Evolutionary conservation across 78 protist species (phyloP).

Genomic region (Dictyostelium purpureum): DNA sequence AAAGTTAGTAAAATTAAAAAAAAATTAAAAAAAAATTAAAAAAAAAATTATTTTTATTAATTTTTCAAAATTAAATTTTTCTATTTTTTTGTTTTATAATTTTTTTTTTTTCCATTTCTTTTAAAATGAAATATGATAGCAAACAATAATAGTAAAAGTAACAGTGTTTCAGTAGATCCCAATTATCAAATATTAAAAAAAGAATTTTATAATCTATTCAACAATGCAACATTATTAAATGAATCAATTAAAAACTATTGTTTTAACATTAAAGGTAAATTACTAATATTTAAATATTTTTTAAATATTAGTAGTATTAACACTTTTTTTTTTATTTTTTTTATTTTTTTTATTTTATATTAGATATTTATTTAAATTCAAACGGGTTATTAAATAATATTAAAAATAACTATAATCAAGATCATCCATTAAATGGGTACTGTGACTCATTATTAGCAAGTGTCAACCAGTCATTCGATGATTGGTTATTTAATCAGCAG

Average conservation of each 20-base stretch:
- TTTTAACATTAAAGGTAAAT: neutral
- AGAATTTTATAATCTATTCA: neutral
- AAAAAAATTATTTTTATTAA: no score
- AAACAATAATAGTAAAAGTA: neutral
- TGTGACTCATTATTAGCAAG: neutral
- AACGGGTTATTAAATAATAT: neutral
- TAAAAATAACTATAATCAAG: neutral
- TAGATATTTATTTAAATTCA: neutral
- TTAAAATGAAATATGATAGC: neutral
- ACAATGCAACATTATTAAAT: neutral
- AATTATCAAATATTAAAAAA: neutral
- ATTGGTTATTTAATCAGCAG: neutral
- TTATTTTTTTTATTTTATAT: neutral
- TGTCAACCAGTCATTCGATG: neutral
- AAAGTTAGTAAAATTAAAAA: no score
- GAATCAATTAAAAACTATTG: neutral
- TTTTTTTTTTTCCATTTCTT: neutral
- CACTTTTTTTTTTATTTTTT: neutral
- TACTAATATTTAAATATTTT: no score
- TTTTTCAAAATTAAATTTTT: no score
- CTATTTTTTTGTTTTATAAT: no score
- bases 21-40: no score
- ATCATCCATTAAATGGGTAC: neutral
- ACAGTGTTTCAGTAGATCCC: neutral
- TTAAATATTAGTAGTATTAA: neutral